Percentiles rank a stretch among this genome's conserved stretches.
Evolutionary conservation across 164 flowering plant species (phyloP).

Genomic region (Akebia trifoliata): DNA sequence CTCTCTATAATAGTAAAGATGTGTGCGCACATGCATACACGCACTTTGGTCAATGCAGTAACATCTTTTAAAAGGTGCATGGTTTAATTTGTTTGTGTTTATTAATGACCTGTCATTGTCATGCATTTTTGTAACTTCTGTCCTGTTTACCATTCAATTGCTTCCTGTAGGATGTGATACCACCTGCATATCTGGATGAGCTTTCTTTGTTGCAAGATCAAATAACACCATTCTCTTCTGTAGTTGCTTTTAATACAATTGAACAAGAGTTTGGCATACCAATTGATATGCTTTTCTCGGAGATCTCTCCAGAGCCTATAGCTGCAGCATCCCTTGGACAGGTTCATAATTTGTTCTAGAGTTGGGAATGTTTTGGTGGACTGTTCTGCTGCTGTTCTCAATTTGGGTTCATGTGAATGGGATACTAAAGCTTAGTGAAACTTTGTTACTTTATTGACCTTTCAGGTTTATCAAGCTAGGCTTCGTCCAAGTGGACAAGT

Average conservation of each 20-base stretch:
- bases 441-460: constrained; percentile 6
- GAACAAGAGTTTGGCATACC: constrained; percentile 78
- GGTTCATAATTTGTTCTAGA: constrained; percentile 32
- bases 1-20: too few relatives aligned
- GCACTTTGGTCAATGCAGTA: too few relatives aligned
- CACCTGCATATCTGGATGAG: constrained; percentile 82
- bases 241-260: constrained; percentile 69
- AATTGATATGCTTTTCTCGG: constrained; percentile 69
- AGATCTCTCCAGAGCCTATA: constrained; percentile 81
- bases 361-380: constrained; percentile 4
- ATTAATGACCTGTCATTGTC: too few relatives aligned
- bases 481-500: constrained; percentile 58
- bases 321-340: constrained; percentile 99
- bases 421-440: not conserved
- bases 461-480: constrained; percentile 87
- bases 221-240: constrained; percentile 82
- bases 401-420: not conserved
- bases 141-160: not conserved
- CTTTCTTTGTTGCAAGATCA: constrained; percentile 91
- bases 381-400: not conserved
- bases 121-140: not conserved
- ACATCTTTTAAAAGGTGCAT: too few relatives aligned
- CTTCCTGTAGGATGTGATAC: constrained; percentile 74
- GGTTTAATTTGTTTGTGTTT: too few relatives aligned
- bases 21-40: too few relatives aligned